Evolutionary conservation across 1,284 basidiomycete species (phyloP).

Genomic region (Apiotrichum gracile): DNA sequence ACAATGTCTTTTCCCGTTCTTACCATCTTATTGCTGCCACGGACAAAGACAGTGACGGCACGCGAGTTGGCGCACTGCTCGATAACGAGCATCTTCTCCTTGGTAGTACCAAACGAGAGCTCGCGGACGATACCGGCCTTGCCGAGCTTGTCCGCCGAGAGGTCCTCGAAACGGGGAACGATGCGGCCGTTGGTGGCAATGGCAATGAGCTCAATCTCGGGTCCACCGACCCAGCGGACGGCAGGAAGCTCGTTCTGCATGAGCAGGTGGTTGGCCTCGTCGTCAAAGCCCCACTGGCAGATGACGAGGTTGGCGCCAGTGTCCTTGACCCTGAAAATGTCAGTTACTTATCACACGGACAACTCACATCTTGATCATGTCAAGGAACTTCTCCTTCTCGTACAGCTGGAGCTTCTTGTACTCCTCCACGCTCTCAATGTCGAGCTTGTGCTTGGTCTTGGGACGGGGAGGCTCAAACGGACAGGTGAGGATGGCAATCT

Average conservation of each 20-base stretch:
- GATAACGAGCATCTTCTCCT: constrained; percentile 98
- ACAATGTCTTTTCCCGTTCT: constrained; percentile 17
- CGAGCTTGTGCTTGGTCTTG: constrained; percentile 99
- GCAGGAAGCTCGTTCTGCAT: constrained; percentile 97
- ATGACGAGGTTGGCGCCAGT: constrained; percentile 98
- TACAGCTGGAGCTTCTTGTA: constrained; percentile 92
- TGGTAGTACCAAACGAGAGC: constrained; percentile 90
- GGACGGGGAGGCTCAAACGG: constrained; percentile 97
- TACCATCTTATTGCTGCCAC: constrained; percentile 98
- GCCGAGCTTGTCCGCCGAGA: constrained; percentile 85
- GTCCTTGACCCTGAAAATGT: constrained; percentile 68
- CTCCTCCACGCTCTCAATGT: constrained; percentile 97
- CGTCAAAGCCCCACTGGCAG: constrained; percentile 99
- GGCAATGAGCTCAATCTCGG: constrained; percentile 98
- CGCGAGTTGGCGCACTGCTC: constrained; percentile 96
- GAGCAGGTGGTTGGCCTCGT: constrained; percentile 95
- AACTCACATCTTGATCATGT: constrained; percentile 76
- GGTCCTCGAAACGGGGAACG: constrained; percentile 95
- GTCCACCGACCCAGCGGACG: constrained; percentile 98
- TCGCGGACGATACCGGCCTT: constrained; percentile 89
- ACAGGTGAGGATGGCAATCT: constrained; percentile 94
- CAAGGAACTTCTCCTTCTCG: constrained; percentile 90
- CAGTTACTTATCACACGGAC: background rate
- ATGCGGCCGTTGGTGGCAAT: constrained; percentile 98
- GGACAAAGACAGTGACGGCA: constrained; percentile 94